Percentiles rank a stretch among this genome's conserved stretches.
Evolutionary conservation across 441 rosid genomes (phyloP).

Genomic region (Arabidopsis lyrata): DNA sequence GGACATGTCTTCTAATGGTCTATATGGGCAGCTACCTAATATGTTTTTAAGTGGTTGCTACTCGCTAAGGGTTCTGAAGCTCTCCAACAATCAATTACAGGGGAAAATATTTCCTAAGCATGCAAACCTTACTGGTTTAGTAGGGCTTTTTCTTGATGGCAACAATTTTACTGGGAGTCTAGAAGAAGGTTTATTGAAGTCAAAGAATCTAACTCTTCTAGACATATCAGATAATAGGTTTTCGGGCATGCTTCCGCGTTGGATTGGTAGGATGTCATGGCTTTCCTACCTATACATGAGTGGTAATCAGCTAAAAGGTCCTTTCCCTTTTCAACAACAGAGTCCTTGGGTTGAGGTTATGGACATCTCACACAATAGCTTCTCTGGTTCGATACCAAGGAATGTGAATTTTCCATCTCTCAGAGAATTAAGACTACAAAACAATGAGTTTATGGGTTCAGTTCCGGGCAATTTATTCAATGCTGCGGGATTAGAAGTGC

Average conservation of each 20-base stretch:
- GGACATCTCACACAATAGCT: slow-evolving; percentile 40
- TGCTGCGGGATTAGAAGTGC: background rate
- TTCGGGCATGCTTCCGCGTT: slow-evolving; percentile 14
- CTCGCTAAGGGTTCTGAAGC: background rate
- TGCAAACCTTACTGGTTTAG: slow-evolving; percentile 30
- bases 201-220: background rate
- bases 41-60: background rate
- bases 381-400: slow-evolving; percentile 27
- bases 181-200: background rate
- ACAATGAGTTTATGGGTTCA: slow-evolving; percentile 16
- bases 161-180: slow-evolving; percentile 35
- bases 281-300: background rate
- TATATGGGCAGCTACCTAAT: background rate
- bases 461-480: background rate
- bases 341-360: background rate
- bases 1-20: background rate
- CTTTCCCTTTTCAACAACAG: background rate
- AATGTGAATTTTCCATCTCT: slow-evolving; percentile 8
- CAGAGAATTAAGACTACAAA: slow-evolving; percentile 16
- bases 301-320: slow-evolving; percentile 30
- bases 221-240: slow-evolving; percentile 29
- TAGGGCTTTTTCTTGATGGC: slow-evolving; percentile 24
- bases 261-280: slow-evolving; percentile 14
- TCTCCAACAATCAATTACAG: slow-evolving; percentile 36
- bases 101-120: slow-evolving; percentile 14